Evolutionary conservation across 495 filamentous ascomycete genomes (phyloP).

Genomic region (Aspergillus leporis): DNA sequence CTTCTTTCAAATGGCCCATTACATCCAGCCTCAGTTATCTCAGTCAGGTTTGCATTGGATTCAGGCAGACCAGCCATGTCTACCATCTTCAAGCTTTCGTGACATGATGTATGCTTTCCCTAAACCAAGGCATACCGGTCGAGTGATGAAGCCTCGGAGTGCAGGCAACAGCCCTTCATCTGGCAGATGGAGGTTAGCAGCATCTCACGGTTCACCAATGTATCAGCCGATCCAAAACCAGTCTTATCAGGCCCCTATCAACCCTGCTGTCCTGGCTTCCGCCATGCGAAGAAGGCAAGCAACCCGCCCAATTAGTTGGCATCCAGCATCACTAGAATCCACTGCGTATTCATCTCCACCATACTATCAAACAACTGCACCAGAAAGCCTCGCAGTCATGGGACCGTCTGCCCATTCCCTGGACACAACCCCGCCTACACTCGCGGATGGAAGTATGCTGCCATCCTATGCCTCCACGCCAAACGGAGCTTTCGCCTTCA

Average conservation of each 20-base stretch:
- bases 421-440: conserved; percentile 22
- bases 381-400: conserved; percentile 33
- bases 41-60: conserved; percentile 35
- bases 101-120: conserved; percentile 39
- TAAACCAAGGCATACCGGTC: conserved; percentile 37
- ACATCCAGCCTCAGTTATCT: conserved; percentile 31
- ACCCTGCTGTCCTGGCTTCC: conserved; percentile 42
- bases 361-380: conserved; percentile 20
- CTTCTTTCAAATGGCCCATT: conserved; percentile 35
- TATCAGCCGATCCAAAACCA: conserved; percentile 19
- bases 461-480: conserved; percentile 35
- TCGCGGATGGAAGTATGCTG: conserved; percentile 27
- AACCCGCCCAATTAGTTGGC: conserved; percentile 70
- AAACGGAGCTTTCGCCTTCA: conserved; percentile 27
- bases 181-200: conserved; percentile 54
- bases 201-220: conserved; percentile 46
- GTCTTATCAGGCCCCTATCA: conserved; percentile 30
- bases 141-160: conserved; percentile 67
- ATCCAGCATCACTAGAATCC: conserved; percentile 52
- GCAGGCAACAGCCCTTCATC: conserved; percentile 70
- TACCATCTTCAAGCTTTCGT: conserved; percentile 27
- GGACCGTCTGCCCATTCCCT: conserved; percentile 29
- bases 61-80: conserved; percentile 25
- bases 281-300: conserved; percentile 34
- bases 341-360: conserved; percentile 36